Evolutionary conservation across 352 stramenopile species (phyloP).

Genomic region (Pythium apleroticum): DNA sequence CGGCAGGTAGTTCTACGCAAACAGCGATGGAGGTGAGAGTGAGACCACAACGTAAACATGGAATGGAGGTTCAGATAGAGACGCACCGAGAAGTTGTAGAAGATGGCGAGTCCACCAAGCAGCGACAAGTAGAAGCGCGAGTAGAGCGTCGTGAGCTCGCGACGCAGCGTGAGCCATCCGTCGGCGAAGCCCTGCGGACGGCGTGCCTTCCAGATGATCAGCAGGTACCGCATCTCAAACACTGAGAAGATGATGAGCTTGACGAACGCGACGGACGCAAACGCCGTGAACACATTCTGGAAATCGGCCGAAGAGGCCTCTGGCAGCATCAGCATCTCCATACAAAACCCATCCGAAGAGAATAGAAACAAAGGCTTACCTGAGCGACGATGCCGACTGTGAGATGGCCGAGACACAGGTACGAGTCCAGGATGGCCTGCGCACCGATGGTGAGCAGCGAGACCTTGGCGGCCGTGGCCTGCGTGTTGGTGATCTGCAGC

Average conservation of each 20-base stretch:
- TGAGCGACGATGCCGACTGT: slow-evolving; percentile 92
- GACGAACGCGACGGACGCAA: slow-evolving; percentile 96
- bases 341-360: slow-evolving; percentile 3
- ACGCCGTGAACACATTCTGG: slow-evolving; percentile 95
- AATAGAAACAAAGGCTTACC: slow-evolving; percentile 23
- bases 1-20: slow-evolving; percentile 72
- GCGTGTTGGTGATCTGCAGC: slow-evolving; percentile 81
- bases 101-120: slow-evolving; percentile 85
- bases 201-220: slow-evolving; percentile 96
- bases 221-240: slow-evolving; percentile 98
- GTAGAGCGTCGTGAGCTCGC: slow-evolving; percentile 94
- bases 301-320: slow-evolving; percentile 36
- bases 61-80: background rate
- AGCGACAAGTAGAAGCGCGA: slow-evolving; percentile 96
- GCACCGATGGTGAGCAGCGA: slow-evolving; percentile 82
- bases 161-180: slow-evolving; percentile 87
- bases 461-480: slow-evolving; percentile 80
- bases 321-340: slow-evolving; percentile 3
- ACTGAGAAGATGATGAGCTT: slow-evolving; percentile 99
- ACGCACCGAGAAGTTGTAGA: slow-evolving; percentile 90
- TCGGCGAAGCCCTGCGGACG: slow-evolving; percentile 83
- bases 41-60: background rate
- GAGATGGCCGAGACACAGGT: slow-evolving; percentile 95
- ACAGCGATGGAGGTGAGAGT: background rate
- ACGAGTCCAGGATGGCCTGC: slow-evolving; percentile 92